Evolutionary conservation across 2,329 filamentous ascomycete genomes (phyloP).

Genomic region (Arthrobotrys iridis): DNA sequence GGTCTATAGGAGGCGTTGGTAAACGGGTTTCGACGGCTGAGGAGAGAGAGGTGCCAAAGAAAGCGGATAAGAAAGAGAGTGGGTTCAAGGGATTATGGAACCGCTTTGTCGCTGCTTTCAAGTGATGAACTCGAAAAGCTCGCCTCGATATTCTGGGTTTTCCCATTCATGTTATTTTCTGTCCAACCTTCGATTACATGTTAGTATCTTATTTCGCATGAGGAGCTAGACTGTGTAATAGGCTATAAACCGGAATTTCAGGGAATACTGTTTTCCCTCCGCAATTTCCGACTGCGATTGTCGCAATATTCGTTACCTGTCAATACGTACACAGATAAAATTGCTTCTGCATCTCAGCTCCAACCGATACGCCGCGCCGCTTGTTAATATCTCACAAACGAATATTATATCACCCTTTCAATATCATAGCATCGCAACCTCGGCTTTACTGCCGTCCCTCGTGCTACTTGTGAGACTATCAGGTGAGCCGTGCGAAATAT

Average conservation of each 20-base stretch:
- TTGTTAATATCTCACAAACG: background rate
- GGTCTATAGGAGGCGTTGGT: background rate
- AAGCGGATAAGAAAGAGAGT: constrained; percentile 6
- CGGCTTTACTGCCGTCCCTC: background rate
- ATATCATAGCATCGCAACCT: background rate
- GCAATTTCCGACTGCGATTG: background rate
- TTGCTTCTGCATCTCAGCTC: background rate
- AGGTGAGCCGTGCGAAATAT: background rate
- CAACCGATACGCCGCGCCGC: background rate
- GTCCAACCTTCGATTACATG: background rate
- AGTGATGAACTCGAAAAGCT: constrained; percentile 10
- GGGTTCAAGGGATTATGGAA: constrained; percentile 33
- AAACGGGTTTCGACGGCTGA: background rate
- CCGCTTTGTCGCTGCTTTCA: constrained; percentile 30
- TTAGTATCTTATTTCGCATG: background rate
- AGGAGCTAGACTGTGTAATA: background rate
- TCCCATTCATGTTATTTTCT: background rate
- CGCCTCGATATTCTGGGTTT: background rate
- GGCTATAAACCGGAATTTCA: background rate
- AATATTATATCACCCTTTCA: background rate
- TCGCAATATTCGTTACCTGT: background rate
- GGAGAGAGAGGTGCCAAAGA: background rate
- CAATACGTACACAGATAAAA: background rate
- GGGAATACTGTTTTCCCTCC: background rate
- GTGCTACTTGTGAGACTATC: background rate